Evolutionary conservation across 2,329 filamentous ascomycete species (phyloP).

Genomic region (Anisogramma anomala): DNA sequence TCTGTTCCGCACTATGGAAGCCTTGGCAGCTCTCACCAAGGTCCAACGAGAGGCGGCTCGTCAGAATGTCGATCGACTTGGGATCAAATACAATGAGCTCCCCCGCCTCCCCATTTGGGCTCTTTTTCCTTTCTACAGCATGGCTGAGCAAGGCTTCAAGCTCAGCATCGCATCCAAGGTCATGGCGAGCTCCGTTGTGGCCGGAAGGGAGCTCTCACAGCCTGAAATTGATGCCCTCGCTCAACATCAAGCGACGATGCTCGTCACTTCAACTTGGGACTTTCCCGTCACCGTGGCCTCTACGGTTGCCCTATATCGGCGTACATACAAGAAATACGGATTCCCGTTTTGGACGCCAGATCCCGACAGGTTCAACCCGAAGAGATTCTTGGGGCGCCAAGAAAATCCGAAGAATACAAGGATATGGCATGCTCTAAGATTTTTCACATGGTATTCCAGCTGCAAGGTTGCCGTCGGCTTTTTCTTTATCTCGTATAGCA

Average conservation of each 20-base stretch:
- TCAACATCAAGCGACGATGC: slow-evolving; percentile 20
- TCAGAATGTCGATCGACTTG: slow-evolving; percentile 9
- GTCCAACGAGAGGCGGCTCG: slow-evolving; percentile 1
- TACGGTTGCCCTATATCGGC: slow-evolving; percentile 19
- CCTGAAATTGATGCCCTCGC: slow-evolving; percentile 20
- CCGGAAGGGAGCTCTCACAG: slow-evolving; percentile 16
- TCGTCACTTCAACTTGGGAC: slow-evolving; percentile 20
- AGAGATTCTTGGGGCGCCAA: slow-evolving; percentile 19
- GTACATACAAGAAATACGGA: slow-evolving; percentile 23
- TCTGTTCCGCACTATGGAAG: too few species aligned
- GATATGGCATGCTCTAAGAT: slow-evolving; percentile 28
- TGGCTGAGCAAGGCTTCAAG: neutral
- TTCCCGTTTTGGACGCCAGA: slow-evolving; percentile 32
- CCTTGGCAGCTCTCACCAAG: too few species aligned
- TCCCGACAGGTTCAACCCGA: slow-evolving; percentile 21
- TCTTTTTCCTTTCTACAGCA: neutral
- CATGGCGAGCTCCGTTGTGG: slow-evolving; percentile 4
- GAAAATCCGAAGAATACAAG: slow-evolving; percentile 14
- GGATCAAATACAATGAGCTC: slow-evolving; percentile 11
- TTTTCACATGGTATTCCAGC: slow-evolving; percentile 23
- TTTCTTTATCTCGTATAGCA: slow-evolving; percentile 13
- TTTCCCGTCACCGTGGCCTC: slow-evolving; percentile 18
- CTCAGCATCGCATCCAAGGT: slow-evolving; percentile 5
- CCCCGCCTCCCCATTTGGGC: slow-evolving; percentile 9
- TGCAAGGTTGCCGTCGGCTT: slow-evolving; percentile 19